Evolutionary conservation across 2,329 filamentous ascomycete species (phyloP), one percentile per base, ranked within the genome.

Genomic region (Alternaria gansuensis): DNA sequence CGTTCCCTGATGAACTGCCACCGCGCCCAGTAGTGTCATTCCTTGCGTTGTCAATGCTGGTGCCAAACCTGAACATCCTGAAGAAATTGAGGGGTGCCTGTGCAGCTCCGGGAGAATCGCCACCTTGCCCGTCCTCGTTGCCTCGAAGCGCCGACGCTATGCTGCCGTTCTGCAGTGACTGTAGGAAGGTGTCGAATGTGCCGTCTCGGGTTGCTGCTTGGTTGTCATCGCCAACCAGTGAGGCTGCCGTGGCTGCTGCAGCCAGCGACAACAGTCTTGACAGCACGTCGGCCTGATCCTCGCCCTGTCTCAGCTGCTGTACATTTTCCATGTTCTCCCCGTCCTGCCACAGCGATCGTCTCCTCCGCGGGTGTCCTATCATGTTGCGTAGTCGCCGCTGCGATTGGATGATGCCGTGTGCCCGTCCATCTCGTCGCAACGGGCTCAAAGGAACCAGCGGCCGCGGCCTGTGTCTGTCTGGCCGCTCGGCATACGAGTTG

Each of bases 41-140:
- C 24, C 64, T 62, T 24, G 66, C 57, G 54, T 62, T 66, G 31
- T 63, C 61, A 45, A 60, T 71, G 8, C 83, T 81, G 53, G 87
- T 84, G 46, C 85, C 85, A 74, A 90, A 90, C 45, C 88, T 81
- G 73, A 90, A 90, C 75, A 90, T 88, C 56, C 88, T 81, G 75
- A 90, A 84, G 73, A 90, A 89, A 71, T 90, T 90, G 59, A 90
- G 79, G 4, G 87, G 85, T 10, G 84, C 81, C 8, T 82, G 76
- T 31, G 80, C 79, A 36, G 65, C 69, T 33, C 80, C 80, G 28
- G 70, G 57, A 6, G 73, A 69, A 44, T 78, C 65, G 23, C 70
- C 60, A 50, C 72, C 79, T 31, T 78, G 78, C 59, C 78, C 78
- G n/a, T 74, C 75, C 26, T 74, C 71, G 50, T 76, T 78, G 40